Conservation (phyloP, 345 rosid genomes). For the Physaria fendleri region DNA sequence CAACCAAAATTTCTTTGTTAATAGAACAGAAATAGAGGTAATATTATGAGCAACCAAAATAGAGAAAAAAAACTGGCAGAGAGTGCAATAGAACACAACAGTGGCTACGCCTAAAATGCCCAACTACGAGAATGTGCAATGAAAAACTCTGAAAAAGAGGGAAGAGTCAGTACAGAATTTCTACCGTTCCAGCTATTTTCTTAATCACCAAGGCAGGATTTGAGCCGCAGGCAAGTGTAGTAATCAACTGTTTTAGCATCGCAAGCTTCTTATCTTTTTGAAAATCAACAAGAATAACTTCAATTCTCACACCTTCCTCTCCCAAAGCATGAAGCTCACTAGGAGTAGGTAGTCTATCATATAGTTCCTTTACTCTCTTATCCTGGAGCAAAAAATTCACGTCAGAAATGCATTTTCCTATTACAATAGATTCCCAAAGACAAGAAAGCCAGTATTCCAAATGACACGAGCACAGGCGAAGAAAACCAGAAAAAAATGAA, state of each 20-base stretch:
- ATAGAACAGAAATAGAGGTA: neutral
- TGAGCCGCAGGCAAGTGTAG: conserved; percentile 68
- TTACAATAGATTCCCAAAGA: neutral
- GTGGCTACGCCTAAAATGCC: neutral
- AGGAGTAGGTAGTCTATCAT: conserved; percentile 60
- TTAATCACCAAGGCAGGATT: conserved; percentile 82
- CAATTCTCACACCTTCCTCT: conserved; percentile 62
- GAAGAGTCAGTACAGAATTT: conserved; percentile 12
- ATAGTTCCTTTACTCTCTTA: conserved; percentile 78
- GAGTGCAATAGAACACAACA: conserved; percentile 1
- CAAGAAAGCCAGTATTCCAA: neutral
- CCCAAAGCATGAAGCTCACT: conserved; percentile 84
- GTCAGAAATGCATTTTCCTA: conserved; percentile 2
- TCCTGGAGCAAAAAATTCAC: conserved; percentile 45
- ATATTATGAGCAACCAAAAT: neutral
- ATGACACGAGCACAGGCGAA: neutral
- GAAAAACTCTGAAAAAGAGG: neutral
- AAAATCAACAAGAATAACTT: conserved; percentile 81
- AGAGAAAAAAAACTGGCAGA: neutral
- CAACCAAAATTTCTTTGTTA: neutral
- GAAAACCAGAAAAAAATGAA: neutral
- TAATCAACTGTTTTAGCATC: conserved; percentile 79
- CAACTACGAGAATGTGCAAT: neutral
- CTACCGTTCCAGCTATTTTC: conserved; percentile 93
- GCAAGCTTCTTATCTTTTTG: conserved; percentile 83